Percentiles rank a stretch among this genome's conserved stretches.
These are phyloP conservation scores for Bipolaris cookei DNA, from an alignment of 2,329 filamentous ascomycete genomes.

Conservation along the genomic window DNA sequence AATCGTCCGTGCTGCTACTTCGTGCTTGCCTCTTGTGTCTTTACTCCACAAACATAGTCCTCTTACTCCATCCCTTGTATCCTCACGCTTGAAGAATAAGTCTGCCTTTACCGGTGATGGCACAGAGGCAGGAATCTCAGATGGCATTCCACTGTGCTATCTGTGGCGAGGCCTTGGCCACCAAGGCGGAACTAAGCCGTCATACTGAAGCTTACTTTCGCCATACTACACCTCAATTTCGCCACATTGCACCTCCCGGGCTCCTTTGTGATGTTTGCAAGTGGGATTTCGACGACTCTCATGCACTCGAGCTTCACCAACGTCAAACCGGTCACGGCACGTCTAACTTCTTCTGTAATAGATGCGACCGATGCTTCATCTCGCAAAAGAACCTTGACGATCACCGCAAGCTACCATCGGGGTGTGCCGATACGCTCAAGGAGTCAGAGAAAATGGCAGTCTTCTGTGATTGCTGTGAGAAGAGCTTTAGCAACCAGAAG, in stretches of 20 bases:
- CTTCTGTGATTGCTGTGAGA: slow-evolving; percentile 21
- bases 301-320: slow-evolving; percentile 31
- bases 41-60: slow-evolving; percentile 9
- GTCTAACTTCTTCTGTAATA: slow-evolving; percentile 3
- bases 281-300: slow-evolving; percentile 24
- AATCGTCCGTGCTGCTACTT: slow-evolving; percentile 5
- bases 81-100: background rate
- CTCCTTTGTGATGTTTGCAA: slow-evolving; percentile 22
- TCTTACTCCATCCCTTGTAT: background rate
- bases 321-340: slow-evolving; percentile 18
- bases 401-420: slow-evolving; percentile 17
- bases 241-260: background rate
- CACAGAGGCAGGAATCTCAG: background rate
- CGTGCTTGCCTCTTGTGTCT: slow-evolving; percentile 1
- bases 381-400: background rate
- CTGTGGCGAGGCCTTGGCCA: slow-evolving; percentile 25
- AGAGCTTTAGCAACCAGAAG: slow-evolving; percentile 15
- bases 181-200: slow-evolving; percentile 14
- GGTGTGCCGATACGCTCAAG: slow-evolving; percentile 9
- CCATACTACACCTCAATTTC: slow-evolving; percentile 23
- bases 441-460: background rate
- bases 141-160: slow-evolving; percentile 26
- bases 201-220: slow-evolving; percentile 24
- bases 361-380: slow-evolving; percentile 11
- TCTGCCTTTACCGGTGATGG: slow-evolving; percentile 1